These are phyloP conservation scores for Taphrina populina DNA, from an alignment of 1,139 yeast species.

Conservation along the genomic window DNA sequence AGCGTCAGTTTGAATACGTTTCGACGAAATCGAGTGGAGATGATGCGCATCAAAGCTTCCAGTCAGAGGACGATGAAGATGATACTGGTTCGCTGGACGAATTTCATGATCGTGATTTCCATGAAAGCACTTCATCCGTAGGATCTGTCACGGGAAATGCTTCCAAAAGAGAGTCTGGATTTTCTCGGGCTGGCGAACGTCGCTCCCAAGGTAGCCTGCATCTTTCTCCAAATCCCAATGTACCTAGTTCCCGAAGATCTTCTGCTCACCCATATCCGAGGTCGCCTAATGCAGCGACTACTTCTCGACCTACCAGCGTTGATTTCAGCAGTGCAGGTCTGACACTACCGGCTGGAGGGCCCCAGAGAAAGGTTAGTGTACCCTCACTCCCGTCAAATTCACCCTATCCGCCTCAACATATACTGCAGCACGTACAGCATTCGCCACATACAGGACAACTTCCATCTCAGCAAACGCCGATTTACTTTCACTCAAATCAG, in stretches of 20 bases:
- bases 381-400: background rate
- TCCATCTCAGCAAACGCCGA: background rate
- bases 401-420: background rate
- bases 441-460: background rate
- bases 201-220: constrained; percentile 25
- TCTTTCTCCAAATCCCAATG: constrained; percentile 19
- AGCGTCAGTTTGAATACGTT: constrained; percentile 25
- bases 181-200: constrained; percentile 15
- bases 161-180: constrained; percentile 10
- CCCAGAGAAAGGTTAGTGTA: constrained; percentile 7
- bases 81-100: constrained; percentile 14
- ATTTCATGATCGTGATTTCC: background rate
- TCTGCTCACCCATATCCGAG: constrained; percentile 29
- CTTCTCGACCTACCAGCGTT: constrained; percentile 20
- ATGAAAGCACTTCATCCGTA: constrained; percentile 23
- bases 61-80: constrained; percentile 31
- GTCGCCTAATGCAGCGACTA: constrained; percentile 19
- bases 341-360: constrained; percentile 17
- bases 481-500: constrained; percentile 12
- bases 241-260: constrained; percentile 5
- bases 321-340: constrained; percentile 11
- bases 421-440: constrained; percentile 3
- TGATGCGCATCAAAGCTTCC: background rate
- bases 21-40: constrained; percentile 25
- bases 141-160: constrained; percentile 7